Conservation (phyloP, 31 red algal species). For the Asparagopsis taxiformis region DNA sequence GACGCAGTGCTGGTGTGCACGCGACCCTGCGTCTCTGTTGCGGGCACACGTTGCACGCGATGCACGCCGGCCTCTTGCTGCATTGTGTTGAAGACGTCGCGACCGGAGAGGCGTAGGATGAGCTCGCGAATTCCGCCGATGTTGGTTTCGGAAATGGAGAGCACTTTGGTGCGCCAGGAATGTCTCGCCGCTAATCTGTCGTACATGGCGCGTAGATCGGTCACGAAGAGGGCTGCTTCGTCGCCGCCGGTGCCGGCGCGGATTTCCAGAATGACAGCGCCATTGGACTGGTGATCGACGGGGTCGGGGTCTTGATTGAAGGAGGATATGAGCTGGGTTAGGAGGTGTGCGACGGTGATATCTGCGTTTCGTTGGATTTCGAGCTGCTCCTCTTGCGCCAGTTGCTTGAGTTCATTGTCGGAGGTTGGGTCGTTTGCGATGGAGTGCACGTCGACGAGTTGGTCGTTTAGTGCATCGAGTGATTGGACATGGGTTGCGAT, state of each 20-base stretch:
- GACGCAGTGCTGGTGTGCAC: slow-evolving; percentile 87
- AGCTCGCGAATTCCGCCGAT: slow-evolving; percentile 51
- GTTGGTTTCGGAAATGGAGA: slow-evolving; percentile 19
- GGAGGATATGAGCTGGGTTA: slow-evolving; percentile 4
- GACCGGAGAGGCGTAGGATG: slow-evolving; percentile 58
- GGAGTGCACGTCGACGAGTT: neutral
- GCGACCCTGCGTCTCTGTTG: slow-evolving; percentile 83
- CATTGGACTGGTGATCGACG: too few species aligned
- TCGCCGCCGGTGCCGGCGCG: slow-evolving; percentile 86
- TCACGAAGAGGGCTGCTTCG: slow-evolving; percentile 84
- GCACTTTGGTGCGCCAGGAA: slow-evolving; percentile 34
- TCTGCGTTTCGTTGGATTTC: neutral
- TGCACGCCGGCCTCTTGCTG: slow-evolving; percentile 86
- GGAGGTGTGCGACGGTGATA: neutral
- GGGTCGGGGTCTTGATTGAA: too few species aligned
- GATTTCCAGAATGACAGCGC: slow-evolving; percentile 74
- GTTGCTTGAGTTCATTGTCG: slow-evolving; percentile 18
- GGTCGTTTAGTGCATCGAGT: neutral
- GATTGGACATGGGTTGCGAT: neutral
- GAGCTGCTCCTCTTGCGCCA: slow-evolving; percentile 8
- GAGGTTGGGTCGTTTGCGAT: neutral
- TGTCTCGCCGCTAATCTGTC: slow-evolving; percentile 27
- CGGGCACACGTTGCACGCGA: slow-evolving; percentile 95
- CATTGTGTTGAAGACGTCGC: slow-evolving; percentile 32
- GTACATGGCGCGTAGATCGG: slow-evolving; percentile 80